Conservation (phyloP, 352 stramenopile genomes). For the Plasmopara muralis region DNA sequence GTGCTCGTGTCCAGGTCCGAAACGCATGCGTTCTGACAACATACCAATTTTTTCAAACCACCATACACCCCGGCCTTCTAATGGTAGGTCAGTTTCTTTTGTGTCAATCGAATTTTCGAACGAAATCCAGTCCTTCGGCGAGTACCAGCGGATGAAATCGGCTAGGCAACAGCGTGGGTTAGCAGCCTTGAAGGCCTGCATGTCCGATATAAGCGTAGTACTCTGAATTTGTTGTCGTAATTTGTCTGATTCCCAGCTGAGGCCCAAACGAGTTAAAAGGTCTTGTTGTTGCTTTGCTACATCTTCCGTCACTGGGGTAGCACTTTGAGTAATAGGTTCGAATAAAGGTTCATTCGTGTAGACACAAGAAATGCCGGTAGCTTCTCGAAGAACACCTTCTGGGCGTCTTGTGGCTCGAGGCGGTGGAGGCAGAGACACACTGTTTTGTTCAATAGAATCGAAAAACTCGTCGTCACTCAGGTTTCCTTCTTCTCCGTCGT, state of each 20-base stretch:
- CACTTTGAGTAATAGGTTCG: slow-evolving; percentile 60
- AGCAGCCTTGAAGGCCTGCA: slow-evolving; percentile 82
- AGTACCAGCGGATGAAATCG: slow-evolving; percentile 84
- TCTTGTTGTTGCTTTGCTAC: slow-evolving; percentile 73
- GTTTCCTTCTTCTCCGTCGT: slow-evolving; percentile 19
- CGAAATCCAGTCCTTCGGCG: slow-evolving; percentile 71
- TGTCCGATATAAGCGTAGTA: slow-evolving; percentile 64
- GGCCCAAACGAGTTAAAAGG: slow-evolving; percentile 57
- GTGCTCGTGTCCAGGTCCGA: slow-evolving; percentile 31
- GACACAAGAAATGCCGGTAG: slow-evolving; percentile 34
- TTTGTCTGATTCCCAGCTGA: slow-evolving; percentile 53
- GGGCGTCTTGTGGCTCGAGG: slow-evolving; percentile 5
- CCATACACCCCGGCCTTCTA: slow-evolving; percentile 44
- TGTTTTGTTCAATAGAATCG: slow-evolving; percentile 60
- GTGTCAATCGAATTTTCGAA: slow-evolving; percentile 25
- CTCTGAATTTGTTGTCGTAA: slow-evolving; percentile 74
- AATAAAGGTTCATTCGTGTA: slow-evolving; percentile 42
- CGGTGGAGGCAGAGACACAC: slow-evolving; percentile 11
- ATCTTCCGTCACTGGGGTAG: slow-evolving; percentile 73
- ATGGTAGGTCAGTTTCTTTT: slow-evolving; percentile 21
- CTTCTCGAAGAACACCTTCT: slow-evolving; percentile 31
- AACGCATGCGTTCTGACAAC: slow-evolving; percentile 69
- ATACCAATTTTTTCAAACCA: slow-evolving; percentile 66
- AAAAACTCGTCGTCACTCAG: slow-evolving; percentile 80
- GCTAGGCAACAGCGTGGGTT: slow-evolving; percentile 58